Evolutionary conservation across 2,329 filamentous ascomycete genomes (phyloP).

Genomic region (Diaporthe vaccinii): DNA sequence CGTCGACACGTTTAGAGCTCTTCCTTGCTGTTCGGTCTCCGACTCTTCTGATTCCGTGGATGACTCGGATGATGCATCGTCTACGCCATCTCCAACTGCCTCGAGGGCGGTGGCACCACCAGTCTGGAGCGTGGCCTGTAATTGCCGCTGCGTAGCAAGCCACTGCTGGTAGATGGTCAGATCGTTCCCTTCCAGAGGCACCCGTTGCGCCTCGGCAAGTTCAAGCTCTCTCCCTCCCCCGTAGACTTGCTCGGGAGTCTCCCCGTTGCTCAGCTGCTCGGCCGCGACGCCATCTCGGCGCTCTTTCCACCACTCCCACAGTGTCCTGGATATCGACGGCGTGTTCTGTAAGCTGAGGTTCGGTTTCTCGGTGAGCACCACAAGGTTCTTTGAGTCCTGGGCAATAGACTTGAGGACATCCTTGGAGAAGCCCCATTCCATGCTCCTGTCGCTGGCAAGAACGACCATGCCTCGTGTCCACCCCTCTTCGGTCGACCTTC

Average conservation of each 20-base stretch:
- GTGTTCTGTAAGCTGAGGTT: constrained; percentile 58
- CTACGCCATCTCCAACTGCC: constrained; percentile 78
- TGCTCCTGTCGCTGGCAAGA: constrained; percentile 87
- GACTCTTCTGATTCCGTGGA: constrained; percentile 90
- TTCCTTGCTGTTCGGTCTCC: constrained; percentile 90
- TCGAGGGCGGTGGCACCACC: constrained; percentile 78
- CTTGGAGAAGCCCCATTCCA: constrained; percentile 96
- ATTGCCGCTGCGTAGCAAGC: constrained; percentile 87
- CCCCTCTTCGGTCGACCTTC: constrained; percentile 57
- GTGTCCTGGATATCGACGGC: constrained; percentile 76
- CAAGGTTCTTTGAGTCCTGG: constrained; percentile 81
- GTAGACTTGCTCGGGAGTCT: constrained; percentile 76
- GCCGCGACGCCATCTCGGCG: constrained; percentile 73
- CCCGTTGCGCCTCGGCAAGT: constrained; percentile 71
- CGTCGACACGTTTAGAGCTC: constrained; percentile 89
- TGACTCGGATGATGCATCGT: constrained; percentile 88
- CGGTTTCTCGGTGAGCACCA: constrained; percentile 86
- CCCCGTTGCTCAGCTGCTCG: constrained; percentile 66
- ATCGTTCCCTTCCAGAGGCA: constrained; percentile 81
- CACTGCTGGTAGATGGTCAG: constrained; percentile 90
- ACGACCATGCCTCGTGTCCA: constrained; percentile 77
- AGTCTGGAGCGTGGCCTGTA: constrained; percentile 84
- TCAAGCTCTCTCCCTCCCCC: constrained; percentile 74
- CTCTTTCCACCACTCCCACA: constrained; percentile 87
- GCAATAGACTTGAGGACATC: constrained; percentile 82